Conservation (phyloP, 495 filamentous ascomycete species). For the Halenospora varia region DNA sequence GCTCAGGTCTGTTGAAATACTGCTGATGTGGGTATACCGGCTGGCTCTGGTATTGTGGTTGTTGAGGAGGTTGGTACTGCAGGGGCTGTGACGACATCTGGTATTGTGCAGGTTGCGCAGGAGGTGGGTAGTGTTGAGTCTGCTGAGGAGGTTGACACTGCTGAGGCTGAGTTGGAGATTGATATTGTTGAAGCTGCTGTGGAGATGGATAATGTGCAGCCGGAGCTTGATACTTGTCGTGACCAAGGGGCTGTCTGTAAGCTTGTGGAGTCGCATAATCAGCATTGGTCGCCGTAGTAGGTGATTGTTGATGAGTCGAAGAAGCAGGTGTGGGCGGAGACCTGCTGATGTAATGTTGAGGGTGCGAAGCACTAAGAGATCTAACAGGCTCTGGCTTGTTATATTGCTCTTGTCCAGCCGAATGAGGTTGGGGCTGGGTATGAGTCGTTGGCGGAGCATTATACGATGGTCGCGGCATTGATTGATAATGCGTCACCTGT, state of each 20-base stretch:
- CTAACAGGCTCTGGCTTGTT: background rate
- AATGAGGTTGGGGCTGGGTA: background rate
- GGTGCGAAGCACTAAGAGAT: slow-evolving; percentile 1
- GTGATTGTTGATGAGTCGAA: background rate
- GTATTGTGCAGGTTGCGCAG: too few relatives aligned
- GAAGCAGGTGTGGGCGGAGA: background rate
- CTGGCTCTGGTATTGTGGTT: background rate
- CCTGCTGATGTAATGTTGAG: slow-evolving; percentile 3
- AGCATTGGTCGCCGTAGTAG: background rate
- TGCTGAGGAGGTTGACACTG: background rate
- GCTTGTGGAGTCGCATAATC: background rate
- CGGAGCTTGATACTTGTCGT: background rate
- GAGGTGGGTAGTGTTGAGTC: background rate
- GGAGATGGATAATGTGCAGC: background rate
- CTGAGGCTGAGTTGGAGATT: too few relatives aligned
- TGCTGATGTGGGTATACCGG: slow-evolving; percentile 19
- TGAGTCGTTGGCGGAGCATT: background rate
- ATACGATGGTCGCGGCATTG: background rate
- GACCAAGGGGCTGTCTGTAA: background rate
- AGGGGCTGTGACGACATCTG: too few relatives aligned
- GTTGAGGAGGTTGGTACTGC: background rate
- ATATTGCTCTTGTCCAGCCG: background rate
- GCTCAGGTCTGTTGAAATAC: slow-evolving; percentile 4
- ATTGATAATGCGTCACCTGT: background rate
- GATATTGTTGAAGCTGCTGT: background rate